Evolutionary conservation across 441 rosid species (phyloP).

Genomic region (Bruguiera hainesii): DNA sequence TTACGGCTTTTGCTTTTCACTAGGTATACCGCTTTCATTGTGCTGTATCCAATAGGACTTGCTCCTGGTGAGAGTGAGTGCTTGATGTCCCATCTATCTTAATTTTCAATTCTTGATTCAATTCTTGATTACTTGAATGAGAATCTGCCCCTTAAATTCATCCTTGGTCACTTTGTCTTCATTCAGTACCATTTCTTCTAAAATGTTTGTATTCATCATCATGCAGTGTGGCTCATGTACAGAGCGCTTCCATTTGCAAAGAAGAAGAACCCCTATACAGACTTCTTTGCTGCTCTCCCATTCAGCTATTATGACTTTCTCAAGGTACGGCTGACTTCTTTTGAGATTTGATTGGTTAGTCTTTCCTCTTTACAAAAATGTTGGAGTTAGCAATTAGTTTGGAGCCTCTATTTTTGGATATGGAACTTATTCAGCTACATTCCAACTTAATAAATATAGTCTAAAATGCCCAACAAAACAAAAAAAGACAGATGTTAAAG

Average conservation of each 20-base stretch:
- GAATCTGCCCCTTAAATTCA: neutral
- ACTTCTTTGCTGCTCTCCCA: constrained; percentile 49
- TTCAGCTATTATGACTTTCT: constrained; percentile 57
- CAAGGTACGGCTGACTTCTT: constrained; percentile 40
- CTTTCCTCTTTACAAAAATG: neutral
- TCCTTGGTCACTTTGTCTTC: neutral
- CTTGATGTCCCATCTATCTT: neutral
- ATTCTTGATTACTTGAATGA: neutral
- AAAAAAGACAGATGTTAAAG: no score
- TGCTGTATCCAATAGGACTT: constrained; percentile 64
- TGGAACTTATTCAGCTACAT: neutral
- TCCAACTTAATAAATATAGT: neutral
- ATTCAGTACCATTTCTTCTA: neutral
- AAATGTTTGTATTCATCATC: constrained; percentile 3
- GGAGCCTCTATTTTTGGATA: neutral
- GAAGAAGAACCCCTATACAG: constrained; percentile 48
- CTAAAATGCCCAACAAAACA: neutral
- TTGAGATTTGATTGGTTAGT: neutral
- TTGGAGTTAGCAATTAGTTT: neutral
- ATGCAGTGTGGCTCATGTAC: constrained; percentile 72
- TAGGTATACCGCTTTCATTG: constrained; percentile 79
- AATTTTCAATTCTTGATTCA: neutral
- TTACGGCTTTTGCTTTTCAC: constrained; percentile 3
- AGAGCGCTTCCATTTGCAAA: constrained; percentile 66
- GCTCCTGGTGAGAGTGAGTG: constrained; percentile 78